phyloP scores from a whole-genome alignment of 2,329 filamentous ascomycete species.

The Phialophora expanda region DNA sequence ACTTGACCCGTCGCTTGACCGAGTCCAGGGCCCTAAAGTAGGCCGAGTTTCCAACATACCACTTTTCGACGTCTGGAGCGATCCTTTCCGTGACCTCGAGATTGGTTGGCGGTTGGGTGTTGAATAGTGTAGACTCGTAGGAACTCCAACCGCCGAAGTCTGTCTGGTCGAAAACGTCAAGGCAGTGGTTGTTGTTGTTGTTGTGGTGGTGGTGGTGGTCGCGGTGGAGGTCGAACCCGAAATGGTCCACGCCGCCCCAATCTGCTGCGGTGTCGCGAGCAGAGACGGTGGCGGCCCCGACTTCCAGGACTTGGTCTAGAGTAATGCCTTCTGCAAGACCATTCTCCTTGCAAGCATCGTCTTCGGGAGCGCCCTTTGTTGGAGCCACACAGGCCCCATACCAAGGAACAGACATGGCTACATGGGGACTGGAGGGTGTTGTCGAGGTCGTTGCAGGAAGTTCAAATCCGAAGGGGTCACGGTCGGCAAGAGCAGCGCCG shows the following conservation, averaged over 20 bases:
- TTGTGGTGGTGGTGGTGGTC: too few relatives aligned
- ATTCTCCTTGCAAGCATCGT: neutral
- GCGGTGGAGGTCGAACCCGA: too few relatives aligned
- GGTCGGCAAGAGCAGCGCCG: too few relatives aligned
- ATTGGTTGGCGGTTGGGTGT: too few relatives aligned
- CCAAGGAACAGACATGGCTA: too few relatives aligned
- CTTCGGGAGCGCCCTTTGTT: too few relatives aligned
- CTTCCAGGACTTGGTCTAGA: neutral
- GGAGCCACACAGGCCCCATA: too few relatives aligned
- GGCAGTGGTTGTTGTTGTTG: too few relatives aligned
- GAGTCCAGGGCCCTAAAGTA: constrained; percentile 25
- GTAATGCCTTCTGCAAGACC: neutral
- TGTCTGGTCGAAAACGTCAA: constrained; percentile 21
- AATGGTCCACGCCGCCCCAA: too few relatives aligned
- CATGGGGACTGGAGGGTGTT: neutral
- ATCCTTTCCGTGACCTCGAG: too few relatives aligned
- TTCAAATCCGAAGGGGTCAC: neutral
- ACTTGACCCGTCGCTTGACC: constrained; percentile 18
- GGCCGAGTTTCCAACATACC: constrained; percentile 34
- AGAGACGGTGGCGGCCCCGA: neutral
- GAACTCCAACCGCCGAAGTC: constrained; percentile 17
- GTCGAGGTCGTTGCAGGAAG: neutral
- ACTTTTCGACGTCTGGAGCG: constrained; percentile 33
- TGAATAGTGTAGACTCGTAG: constrained; percentile 22
- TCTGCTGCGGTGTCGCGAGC: neutral